These are phyloP conservation scores for Pisolithus orientalis DNA, from an alignment of 768 basidiomycete species.

Conservation along the genomic window DNA sequence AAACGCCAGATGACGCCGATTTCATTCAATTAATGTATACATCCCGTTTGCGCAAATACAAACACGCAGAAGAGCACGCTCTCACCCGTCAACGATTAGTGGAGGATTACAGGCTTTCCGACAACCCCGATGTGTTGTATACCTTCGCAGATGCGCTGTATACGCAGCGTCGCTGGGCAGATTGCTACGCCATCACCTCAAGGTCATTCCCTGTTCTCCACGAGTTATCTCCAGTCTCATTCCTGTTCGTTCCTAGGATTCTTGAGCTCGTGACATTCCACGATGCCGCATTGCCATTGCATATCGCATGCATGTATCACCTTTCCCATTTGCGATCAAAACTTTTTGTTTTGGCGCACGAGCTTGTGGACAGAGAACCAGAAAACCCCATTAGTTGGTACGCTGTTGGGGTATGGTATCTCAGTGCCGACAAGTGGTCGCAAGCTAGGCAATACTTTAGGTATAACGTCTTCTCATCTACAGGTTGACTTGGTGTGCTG, in stretches of 20 bases:
- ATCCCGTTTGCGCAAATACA: constrained; percentile 85
- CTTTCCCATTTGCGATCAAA: constrained; percentile 85
- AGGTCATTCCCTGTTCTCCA: constrained; percentile 38
- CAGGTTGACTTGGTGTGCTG: neutral
- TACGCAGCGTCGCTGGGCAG: constrained; percentile 85
- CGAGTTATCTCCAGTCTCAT: neutral
- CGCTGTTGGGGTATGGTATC: constrained; percentile 96
- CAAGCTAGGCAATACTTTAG: constrained; percentile 95
- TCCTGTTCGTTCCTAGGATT: constrained; percentile 47
- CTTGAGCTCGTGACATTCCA: constrained; percentile 81
- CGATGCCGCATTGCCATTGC: constrained; percentile 83
- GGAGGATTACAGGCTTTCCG: constrained; percentile 75
- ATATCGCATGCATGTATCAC: constrained; percentile 98
- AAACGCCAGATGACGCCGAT: constrained; percentile 82
- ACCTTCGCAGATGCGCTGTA: constrained; percentile 90
- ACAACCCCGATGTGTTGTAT: constrained; percentile 90
- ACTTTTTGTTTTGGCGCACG: constrained; percentile 93
- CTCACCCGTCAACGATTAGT: constrained; percentile 73
- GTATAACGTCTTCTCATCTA: constrained; percentile 35
- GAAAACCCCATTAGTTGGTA: constrained; percentile 96
- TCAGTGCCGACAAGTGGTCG: constrained; percentile 78
- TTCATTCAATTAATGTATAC: constrained; percentile 94
- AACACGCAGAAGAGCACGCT: constrained; percentile 76
- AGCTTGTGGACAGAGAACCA: constrained; percentile 91
- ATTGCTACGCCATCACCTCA: constrained; percentile 85